Evolutionary conservation across 2,329 filamentous ascomycete species (phyloP).

Genomic region (Aspergillus aculeatinus): DNA sequence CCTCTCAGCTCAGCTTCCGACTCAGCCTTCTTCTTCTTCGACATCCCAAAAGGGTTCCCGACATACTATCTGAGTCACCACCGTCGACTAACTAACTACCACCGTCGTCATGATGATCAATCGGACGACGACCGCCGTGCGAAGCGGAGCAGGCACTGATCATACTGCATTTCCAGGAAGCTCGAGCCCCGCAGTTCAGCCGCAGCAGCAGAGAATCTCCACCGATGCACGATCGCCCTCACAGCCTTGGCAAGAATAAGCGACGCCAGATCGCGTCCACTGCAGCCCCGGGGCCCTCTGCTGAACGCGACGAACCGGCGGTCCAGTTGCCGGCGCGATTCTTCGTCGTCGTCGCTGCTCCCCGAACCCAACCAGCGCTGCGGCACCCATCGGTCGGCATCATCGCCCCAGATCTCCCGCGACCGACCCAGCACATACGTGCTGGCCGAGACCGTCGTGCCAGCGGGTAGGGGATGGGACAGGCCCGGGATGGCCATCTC

Average conservation of each 20-base stretch:
- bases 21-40: background rate
- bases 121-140: background rate
- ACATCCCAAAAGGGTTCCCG: background rate
- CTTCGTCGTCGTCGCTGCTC: background rate
- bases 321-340: slow-evolving; percentile 15
- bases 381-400: slow-evolving; percentile 18
- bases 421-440: slow-evolving; percentile 21
- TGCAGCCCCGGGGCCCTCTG: slow-evolving; percentile 20
- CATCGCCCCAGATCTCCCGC: slow-evolving; percentile 17
- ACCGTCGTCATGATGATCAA: background rate
- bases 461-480: slow-evolving; percentile 14
- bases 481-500: slow-evolving; percentile 14
- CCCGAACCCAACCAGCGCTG: slow-evolving; percentile 17
- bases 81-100: background rate
- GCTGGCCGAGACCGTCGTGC: slow-evolving; percentile 21
- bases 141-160: slow-evolving; percentile 14
- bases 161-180: slow-evolving; percentile 23
- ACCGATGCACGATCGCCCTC: slow-evolving; percentile 11
- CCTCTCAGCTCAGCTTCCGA: background rate
- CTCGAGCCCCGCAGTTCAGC: slow-evolving; percentile 15
- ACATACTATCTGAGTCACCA: background rate
- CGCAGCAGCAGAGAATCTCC: slow-evolving; percentile 11
- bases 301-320: slow-evolving; percentile 18
- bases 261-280: slow-evolving; percentile 19
- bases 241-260: slow-evolving; percentile 15